Base-by-base conservation (phyloP, 805 yeast genomes). In the Teunomyces stri region DNA sequence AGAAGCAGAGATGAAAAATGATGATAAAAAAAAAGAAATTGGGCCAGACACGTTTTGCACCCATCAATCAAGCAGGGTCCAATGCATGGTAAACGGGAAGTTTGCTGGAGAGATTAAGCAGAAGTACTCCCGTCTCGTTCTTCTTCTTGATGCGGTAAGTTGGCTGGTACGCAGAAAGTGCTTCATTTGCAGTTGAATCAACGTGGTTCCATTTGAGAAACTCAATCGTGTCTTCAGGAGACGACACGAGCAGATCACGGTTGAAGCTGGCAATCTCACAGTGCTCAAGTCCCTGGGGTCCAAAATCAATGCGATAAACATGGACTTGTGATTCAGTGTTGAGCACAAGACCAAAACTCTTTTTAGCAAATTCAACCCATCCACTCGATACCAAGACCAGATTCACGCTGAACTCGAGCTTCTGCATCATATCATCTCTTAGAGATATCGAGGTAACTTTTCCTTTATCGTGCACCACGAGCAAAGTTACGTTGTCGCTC, bases 171-270 rank as follows among this genome's bases (percentile, higher is more conserved):
- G 40, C 28, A 11, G 22, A n/a, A 22, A 37, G 16, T 6, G 11
- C 20, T 20, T 37, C 40, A 10, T 37, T 21, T 4, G 40, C 15
- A n/a, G 40, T 37, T 9, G 25, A 12, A 10, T 37, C 28, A 12
- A 21, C 40, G 29, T 37, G 40, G 15, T 37, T 37, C 40, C 40
- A 37, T 6, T 37, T 37, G 29, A 37, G 29, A 22, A 37, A 37
- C 29, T 37, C 40, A 20, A 37, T 25, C 16, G 15, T 12, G 7
- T 37, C 34, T 31, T 31, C 40, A 15, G 40, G 15, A n/a, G 16
- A 12, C 11, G 28, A 20, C 16, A n/a, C 40, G 27, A 37, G 40
- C 40, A 12, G 16, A n/a, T 22, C 40, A 13, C 25, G 40, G 20
- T 13, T 37, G 16, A 37, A 37, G 6, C 11, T 12, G 18, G 40